Evolutionary conservation across 2,329 filamentous ascomycete genomes (phyloP), one percentile per base, ranked within the genome.

Genomic region (Raffaelea albimanens): DNA sequence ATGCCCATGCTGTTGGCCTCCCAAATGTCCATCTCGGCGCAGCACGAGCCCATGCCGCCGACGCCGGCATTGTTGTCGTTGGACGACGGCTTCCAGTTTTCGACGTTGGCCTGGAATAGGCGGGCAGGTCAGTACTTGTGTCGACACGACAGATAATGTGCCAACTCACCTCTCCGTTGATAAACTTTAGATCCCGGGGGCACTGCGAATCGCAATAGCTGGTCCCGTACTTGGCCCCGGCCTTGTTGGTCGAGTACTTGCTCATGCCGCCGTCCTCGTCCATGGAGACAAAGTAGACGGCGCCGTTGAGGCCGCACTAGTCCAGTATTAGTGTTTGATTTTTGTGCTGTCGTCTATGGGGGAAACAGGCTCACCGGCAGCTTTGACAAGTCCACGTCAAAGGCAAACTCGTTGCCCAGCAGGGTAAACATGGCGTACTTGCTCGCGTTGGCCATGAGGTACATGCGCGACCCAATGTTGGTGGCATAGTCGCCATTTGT

Each of bases 381-480:
- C 53, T 73, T 72, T 40, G 78, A 80, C 34, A 80, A 71, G 59
- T 84, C 80, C 20, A 83, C 78, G 47, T 82, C 78, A 51, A 84
- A 82, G 21, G 76, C 75, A 61, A 84, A 76, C 61, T 84, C 80
- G 56, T 76, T 68, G 62, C 75, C 75, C 43, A 75, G 67, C 43
- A 82, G 65, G 49, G 75, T 71, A 63, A 82, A 76, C 57, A 73
- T 68, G 50, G 61, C 57, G 54, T 63, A 63, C 54, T 62, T 60
- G 54, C 45, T 54, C 19, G 52, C 42, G 39, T 57, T 57, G 34
- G 53, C 55, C 60, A 63, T 61, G 42, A 63, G 50, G 51, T 63
- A 63, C 40, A 60, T 50, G 38, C 60, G 59, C 34, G 58, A 63
- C 25, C 65, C 65, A 40, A 67, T 59, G 54, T 67, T 67, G 50